Evolutionary conservation across 768 basidiomycete species (phyloP), one percentile per base, ranked within the genome.

Genomic region (Suillus variegatus): DNA sequence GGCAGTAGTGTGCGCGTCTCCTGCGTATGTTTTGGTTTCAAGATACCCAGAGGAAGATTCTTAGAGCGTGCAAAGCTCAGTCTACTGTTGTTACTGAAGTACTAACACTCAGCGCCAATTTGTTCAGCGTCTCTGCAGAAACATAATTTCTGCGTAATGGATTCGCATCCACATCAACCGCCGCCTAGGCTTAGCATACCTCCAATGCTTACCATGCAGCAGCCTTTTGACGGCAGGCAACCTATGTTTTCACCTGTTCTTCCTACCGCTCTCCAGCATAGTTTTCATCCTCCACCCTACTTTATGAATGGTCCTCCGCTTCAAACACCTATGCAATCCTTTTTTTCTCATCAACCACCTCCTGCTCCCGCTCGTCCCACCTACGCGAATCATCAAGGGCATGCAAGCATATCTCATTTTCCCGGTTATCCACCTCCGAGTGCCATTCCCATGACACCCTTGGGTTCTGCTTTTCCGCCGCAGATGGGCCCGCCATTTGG

Each of bases 281-380:
- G 82, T 51, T 88, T 86, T 76, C 87, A 85, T 67, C 85, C 88
- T 0, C 74, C 82, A 1, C 72, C 69, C 0, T 85, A 84, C 67
- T 85, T 84, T 41, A 76, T 81, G 67, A 76, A 70, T 64, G 82
- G 65, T 47, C 73, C 78, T 64, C 68, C 84, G 57, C 77, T 91
- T 60, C 91, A 90, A 73, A 91, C 90, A 5, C 91, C 91, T 54
- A 87, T 92, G 81, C 91, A 92, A 72, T 74, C 85, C 28, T 90
- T 88, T 77, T 91, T 90, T 66, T 78, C 80, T 41, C 79, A 77
- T 1, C 82, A 80, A 43, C 83, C 82, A 6, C 84, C 84, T 32
- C 79, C 76, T 35, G 81, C 82, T 1, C 87, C 87, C 1, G 80
- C 75, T 55, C 85, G 86, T 47, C 87, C 88, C 0, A 72, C 77